Base-by-base conservation (phyloP, 352 stramenopile genomes). In the Pythium sp. region DNA sequence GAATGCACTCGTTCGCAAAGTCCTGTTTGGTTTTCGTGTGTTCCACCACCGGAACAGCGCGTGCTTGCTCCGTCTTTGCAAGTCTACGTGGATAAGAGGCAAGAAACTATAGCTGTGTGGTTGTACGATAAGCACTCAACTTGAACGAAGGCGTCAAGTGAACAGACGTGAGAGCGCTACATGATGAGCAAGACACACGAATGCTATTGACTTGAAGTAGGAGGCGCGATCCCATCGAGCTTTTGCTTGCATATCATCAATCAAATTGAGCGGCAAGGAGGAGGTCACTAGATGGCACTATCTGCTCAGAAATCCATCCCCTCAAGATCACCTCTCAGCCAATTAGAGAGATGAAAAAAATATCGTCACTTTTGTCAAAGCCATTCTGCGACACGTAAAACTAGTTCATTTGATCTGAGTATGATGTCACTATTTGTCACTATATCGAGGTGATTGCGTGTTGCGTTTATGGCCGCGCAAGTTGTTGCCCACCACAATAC, bases 381-480 rank as follows among this genome's bases (percentile, higher is more conserved):
- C 15, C 8, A 43, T 12, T 26, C 24, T 26, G 24, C 24, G 24
- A 26, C 24, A 26, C 0, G 26, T 18, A 14, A 53, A 22, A 46
- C 5, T 2, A 24, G 18, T 1, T 65, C 18, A 58, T 28, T 65
- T 65, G 26, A 38, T 34, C 28, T 65, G 1, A 47, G 43, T 58
- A 58, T 24, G 12, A 0, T 24, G 46, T 11, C 38, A 43, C 15
- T 56, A 64, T 56, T 2, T 3, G 58, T 36, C 60, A 58, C 60
- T 65, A 30, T 7, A 43, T 0, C 20, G 60, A 36, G 26, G 43
- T 36, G 60, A 65, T 65, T 65, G 60, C 60, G 43, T 58, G 34
- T 12, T 51, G 18, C 24, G 6, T 20, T 28, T 51, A 5, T 18
- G 14, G 28, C 24, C 55, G 6, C 43, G 55, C 14, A 61, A 46